Conservation (phyloP, 1,284 basidiomycete genomes). For the Trichosporon inkin region DNA sequence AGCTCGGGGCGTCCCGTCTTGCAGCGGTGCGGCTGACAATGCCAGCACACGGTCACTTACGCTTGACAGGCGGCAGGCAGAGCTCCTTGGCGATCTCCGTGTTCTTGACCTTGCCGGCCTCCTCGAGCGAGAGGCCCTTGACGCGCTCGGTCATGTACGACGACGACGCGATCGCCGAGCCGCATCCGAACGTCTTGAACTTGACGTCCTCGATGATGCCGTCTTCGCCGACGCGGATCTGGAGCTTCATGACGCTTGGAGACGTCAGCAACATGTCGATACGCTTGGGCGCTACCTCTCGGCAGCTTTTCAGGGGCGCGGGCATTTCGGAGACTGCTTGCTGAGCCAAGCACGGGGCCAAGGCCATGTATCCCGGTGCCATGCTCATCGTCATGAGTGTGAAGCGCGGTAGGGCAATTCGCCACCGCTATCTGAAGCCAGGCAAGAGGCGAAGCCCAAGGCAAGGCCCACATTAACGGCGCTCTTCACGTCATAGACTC, state of each 20-base stretch:
- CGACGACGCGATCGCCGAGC: constrained; percentile 94
- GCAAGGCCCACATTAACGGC: not conserved
- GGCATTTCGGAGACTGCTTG: no score
- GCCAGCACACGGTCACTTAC: constrained; percentile 59
- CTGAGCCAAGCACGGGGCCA: no score
- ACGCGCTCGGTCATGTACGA: constrained; percentile 98
- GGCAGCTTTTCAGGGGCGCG: not conserved
- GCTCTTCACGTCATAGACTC: not conserved
- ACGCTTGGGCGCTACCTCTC: not conserved
- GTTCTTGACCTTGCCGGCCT: constrained; percentile 95
- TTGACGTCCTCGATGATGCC: constrained; percentile 93
- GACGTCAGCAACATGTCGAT: not conserved
- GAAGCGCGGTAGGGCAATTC: no score
- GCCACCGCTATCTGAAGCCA: no score
- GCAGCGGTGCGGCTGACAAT: not conserved
- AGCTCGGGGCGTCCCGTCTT: not conserved
- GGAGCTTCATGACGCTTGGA: constrained; percentile 98
- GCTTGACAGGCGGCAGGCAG: constrained; percentile 92
- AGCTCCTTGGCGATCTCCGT: constrained; percentile 98
- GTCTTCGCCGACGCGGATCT: constrained; percentile 93
- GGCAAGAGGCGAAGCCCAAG: no score
- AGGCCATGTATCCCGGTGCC: no score
- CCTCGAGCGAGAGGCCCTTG: constrained; percentile 87
- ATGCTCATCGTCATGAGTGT: no score
- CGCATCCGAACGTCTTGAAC: constrained; percentile 89